These are phyloP conservation scores for Coemansia sp. DNA, from an alignment of 192 early-diverging fungal genomes.

Conservation along the genomic window DNA sequence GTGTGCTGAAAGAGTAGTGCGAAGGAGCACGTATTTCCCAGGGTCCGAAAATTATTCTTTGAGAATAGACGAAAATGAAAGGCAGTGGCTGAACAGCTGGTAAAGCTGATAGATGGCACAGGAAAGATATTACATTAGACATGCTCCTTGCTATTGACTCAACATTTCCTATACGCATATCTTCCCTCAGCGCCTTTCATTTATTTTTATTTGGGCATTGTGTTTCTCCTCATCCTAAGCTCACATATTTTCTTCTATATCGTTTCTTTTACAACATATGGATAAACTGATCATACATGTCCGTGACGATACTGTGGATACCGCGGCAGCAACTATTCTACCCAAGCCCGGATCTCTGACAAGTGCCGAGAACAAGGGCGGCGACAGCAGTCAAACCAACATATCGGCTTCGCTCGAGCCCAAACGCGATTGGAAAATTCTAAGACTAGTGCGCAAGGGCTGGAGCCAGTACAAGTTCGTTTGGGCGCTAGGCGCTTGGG, in stretches of 20 bases:
- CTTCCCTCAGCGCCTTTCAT: neutral
- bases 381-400: neutral
- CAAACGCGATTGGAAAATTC: neutral
- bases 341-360: neutral
- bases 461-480: constrained; percentile 20
- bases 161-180: neutral
- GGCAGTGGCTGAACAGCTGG: constrained; percentile 1
- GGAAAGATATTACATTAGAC: neutral
- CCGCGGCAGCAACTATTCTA: neutral
- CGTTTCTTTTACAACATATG: neutral
- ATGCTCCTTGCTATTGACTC: neutral
- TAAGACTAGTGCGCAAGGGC: neutral
- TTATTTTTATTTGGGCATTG: neutral
- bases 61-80: neutral
- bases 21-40: neutral
- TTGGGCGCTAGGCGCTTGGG: constrained; percentile 54
- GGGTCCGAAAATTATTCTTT: neutral
- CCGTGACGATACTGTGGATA: neutral
- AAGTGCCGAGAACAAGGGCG: neutral
- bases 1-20: neutral
- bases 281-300: neutral
- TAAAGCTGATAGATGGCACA: neutral
- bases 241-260: neutral
- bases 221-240: neutral
- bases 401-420: neutral